Evolutionary conservation across 306 rosid species (phyloP), one percentile per base, ranked within the genome.

Genomic region (Malus fusca): DNA sequence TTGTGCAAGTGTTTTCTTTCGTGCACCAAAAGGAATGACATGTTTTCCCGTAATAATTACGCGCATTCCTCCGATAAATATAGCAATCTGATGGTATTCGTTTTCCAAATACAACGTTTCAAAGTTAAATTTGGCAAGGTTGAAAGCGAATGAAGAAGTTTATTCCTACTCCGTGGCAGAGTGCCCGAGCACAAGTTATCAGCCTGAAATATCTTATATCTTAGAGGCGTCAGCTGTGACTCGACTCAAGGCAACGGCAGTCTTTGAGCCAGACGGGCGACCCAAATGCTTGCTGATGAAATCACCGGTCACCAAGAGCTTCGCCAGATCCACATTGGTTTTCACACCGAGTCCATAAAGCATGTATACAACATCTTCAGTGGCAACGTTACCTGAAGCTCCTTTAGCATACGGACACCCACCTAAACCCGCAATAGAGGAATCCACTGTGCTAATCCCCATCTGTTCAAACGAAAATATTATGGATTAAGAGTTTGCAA

Each of bases 301-400:
- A 71, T 95, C 93, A 15, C 98, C 98, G 13, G 82, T 92, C 46
- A 66, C 43, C 84, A 95, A 76, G 81, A 95, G 97, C 88, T 88
- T 92, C 52, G 68, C 74, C 72, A 95, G 67, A 85, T 95, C 96
- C 71, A 92, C 88, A 46, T 88, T 87, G 64, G 97, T 95, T 78
- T 87, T 81, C 14, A 95, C 83, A 76, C 97, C 97, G 33, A 92
- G 88, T 5, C 95, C 98, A 73, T 84, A 83, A 61, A 92, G 90
- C 98, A 88, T 88, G 89, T 95, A 95, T 51, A 95, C 91, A 46
- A 95, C 98, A 82, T 95, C 98, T 86, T 92, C 98, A 19, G 93
- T 90, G 18, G 97, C 92, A 40, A 92, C 93, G 60, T 93, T 91
- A 69, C 92, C 92, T 0, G 92, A 83, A 70, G 92, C 96, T 83